Evolutionary conservation across 257 asterid species (phyloP).

Genomic region (Nyctanthes arbortristis): DNA sequence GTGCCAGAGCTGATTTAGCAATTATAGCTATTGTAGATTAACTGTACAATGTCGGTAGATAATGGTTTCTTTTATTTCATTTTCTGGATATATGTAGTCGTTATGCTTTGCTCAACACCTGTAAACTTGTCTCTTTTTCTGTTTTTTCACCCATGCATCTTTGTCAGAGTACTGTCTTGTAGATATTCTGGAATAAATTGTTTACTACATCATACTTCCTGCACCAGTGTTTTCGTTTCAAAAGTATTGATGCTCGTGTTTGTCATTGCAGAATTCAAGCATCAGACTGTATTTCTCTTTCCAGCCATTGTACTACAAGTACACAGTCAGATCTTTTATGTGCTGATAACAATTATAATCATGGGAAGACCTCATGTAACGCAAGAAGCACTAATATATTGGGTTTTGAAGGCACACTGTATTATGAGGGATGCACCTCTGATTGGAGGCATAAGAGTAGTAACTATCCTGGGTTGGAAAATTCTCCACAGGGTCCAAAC

Average conservation of each 20-base stretch:
- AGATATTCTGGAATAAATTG: conserved; percentile 1
- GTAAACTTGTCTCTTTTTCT: background rate
- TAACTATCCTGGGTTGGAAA: conserved; percentile 34
- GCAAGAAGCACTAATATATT: conserved; percentile 28
- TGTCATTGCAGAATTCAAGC: conserved; percentile 55
- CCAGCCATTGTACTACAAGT: conserved; percentile 32
- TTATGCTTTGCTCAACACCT: background rate
- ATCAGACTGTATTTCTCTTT: conserved; percentile 33
- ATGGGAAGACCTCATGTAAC: conserved; percentile 34
- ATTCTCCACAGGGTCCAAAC: conserved; percentile 38
- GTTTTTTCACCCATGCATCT: background rate
- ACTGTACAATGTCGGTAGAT: background rate
- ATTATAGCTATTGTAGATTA: background rate
- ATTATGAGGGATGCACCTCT: conserved; percentile 30
- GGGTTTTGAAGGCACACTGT: conserved; percentile 25
- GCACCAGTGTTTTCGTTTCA: background rate
- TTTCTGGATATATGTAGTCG: background rate
- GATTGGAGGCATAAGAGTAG: conserved; percentile 32
- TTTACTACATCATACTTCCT: conserved; percentile 12
- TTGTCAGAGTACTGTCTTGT: background rate
- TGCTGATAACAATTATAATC: conserved; percentile 33
- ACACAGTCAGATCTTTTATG: conserved; percentile 35
- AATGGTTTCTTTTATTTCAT: background rate
- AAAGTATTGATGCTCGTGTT: conserved; percentile 16
- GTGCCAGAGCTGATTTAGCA: background rate